These are phyloP conservation scores for Monosporozyma unispora DNA, from an alignment of 805 yeast species.

Conservation along the genomic window DNA sequence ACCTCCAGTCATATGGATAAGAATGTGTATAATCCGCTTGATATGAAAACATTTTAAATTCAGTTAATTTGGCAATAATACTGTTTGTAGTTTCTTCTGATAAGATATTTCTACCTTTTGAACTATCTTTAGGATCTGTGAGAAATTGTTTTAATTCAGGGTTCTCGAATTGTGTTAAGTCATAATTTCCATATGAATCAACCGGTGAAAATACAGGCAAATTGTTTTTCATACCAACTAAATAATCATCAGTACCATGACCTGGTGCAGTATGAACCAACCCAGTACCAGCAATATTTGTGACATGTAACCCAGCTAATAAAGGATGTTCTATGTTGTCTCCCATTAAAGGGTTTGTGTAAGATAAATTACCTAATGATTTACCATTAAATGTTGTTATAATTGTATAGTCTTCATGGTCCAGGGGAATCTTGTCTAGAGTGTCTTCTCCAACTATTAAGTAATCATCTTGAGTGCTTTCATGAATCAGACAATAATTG, in stretches of 20 bases:
- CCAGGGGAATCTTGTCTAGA: conserved; percentile 27
- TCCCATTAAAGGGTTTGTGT: conserved; percentile 47
- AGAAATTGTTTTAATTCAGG: conserved; percentile 8
- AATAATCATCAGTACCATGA: conserved; percentile 90
- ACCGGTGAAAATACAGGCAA: conserved; percentile 69
- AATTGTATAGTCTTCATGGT: conserved; percentile 15
- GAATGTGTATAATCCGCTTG: conserved; percentile 58
- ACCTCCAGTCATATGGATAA: conserved; percentile 96
- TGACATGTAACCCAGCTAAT: conserved; percentile 74
- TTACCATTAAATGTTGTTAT: conserved; percentile 35
- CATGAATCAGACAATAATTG: conserved; percentile 44
- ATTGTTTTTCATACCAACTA: conserved; percentile 50
- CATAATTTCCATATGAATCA: conserved; percentile 63
- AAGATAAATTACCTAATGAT: conserved; percentile 34
- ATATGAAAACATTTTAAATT: conserved; percentile 37
- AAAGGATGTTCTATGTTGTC: conserved; percentile 41
- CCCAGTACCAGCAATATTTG: conserved; percentile 81
- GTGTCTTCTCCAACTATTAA: conserved; percentile 52
- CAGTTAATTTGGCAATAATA: conserved; percentile 38
- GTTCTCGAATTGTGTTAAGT: conserved; percentile 32
- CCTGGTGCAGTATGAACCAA: conserved; percentile 97
- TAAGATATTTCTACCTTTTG: conserved; percentile 49
- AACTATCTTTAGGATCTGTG: conserved; percentile 8
- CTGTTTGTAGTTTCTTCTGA: conserved; percentile 41
- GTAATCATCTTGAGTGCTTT: conserved; percentile 30